Base-by-base conservation (phyloP, 176 grass and related monocot genomes). In the Miscanthus lutarioriparius region DNA sequence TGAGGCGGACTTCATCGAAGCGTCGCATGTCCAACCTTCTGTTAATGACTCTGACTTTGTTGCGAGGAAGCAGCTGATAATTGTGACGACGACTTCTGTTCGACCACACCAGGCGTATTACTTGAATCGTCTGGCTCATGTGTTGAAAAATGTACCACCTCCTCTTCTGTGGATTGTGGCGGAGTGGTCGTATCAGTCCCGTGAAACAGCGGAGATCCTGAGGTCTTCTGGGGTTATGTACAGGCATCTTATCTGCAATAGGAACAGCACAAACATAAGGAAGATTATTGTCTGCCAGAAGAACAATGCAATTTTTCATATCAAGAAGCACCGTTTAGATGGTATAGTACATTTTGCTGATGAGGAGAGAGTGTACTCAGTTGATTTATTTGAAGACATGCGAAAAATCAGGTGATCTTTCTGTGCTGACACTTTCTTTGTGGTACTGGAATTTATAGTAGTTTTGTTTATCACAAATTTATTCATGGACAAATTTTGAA, bases 271-370 rank as follows among this genome's bases (percentile, higher is more conserved):
- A 65, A 90, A 87, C 68, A 77, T 81, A 77, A 91, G 85, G 84
- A 90, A 95, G 80, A 98, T 89, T 81, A 74, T 88, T 67, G 90
- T 87, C 69, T 95, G 89, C 62, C 91, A 97, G 74, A 90, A 93
- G 88, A 98, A 98, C 86, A 90, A 91, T 70, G 96, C 96, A 58
- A 83, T 98, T 87, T 95, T 86, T 87, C 96, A 95, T 79, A 98
- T 95, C 78, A 94, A 98, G 89, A 95, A 98, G 85, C 93, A 95
- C 75, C 96, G 67, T 86, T 86, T 98, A 63, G 93, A 95, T 88
- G 96, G 96, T 64, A 89, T 95, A 78, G 89, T 95, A n/a, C 90
- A 98, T 85, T 98, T 98, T 69, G 91, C 91, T 67, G 91, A 95
- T 87, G 96, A 95, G 64, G 93, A 94, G 88, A 59, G 88, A 82